A percentile compares a stretch with the other conserved stretches of the same genome.
Conservation (phyloP, 2,329 filamentous ascomycete species). For the Volutella citrinella region DNA sequence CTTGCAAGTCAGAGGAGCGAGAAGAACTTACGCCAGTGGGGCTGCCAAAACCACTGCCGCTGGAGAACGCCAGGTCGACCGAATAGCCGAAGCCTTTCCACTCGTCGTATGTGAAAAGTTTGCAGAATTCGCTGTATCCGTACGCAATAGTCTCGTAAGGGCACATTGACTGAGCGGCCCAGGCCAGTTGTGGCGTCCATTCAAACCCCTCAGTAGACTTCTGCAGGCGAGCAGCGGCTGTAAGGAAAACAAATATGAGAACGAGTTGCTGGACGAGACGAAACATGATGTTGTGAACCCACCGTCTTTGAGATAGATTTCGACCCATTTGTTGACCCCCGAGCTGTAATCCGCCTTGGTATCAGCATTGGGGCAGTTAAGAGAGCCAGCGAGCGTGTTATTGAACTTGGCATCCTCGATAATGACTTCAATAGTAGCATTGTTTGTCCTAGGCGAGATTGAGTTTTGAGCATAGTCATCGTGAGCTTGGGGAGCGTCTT, state of each 20-base stretch:
- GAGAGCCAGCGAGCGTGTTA: constrained; percentile 67
- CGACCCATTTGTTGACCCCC: constrained; percentile 57
- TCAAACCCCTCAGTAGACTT: constrained; percentile 54
- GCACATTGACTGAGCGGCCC: constrained; percentile 69
- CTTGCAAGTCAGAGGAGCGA: too few species aligned
- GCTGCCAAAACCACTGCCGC: constrained; percentile 59
- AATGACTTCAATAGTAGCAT: constrained; percentile 69
- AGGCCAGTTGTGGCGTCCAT: constrained; percentile 63
- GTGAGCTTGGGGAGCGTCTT: constrained; percentile 5
- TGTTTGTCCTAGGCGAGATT: constrained; percentile 58
- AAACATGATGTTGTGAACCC: too few species aligned
- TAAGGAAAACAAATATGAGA: constrained; percentile 1
- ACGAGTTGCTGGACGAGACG: too few species aligned
- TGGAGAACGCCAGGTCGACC: constrained; percentile 64
- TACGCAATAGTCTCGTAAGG: constrained; percentile 77
- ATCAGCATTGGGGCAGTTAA: constrained; percentile 62
- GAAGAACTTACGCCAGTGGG: constrained; percentile 52
- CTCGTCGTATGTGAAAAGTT: constrained; percentile 71
- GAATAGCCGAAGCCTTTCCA: constrained; percentile 72
- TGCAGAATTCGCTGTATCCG: constrained; percentile 71
- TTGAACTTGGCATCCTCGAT: constrained; percentile 65
- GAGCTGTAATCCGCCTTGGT: constrained; percentile 49
- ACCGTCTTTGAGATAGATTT: constrained; percentile 62
- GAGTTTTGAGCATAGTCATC: too few species aligned
- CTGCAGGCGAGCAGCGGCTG: constrained; percentile 58